phyloP scores from a whole-genome alignment of 2,329 filamentous ascomycete species.

The Alternaria viburni region DNA sequence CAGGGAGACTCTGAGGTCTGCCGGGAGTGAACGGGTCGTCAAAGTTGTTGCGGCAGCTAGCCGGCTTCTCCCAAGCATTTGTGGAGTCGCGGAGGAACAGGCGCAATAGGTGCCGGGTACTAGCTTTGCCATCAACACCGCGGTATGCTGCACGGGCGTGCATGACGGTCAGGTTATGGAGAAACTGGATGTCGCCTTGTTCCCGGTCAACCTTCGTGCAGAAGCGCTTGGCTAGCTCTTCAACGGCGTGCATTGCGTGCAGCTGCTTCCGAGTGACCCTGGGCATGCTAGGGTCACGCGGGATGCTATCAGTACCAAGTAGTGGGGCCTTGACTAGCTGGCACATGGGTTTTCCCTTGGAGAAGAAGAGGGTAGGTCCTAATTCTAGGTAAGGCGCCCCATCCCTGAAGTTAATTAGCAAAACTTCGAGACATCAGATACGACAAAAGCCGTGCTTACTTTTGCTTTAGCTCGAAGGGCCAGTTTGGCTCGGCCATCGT shows the following conservation, averaged over 20 bases:
- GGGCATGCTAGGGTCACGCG: conserved; percentile 40
- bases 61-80: conserved; percentile 44
- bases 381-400: conserved; percentile 39
- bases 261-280: conserved; percentile 34
- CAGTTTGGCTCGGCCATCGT: conserved; percentile 43
- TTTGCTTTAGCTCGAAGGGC: conserved; percentile 49
- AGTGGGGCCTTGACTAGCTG: conserved; percentile 48
- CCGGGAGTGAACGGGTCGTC: conserved; percentile 41
- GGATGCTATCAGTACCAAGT: conserved; percentile 42
- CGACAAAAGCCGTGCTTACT: conserved; percentile 28
- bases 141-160: conserved; percentile 45
- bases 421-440: neutral
- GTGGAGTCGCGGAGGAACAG: conserved; percentile 47
- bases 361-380: conserved; percentile 45
- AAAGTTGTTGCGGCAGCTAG: conserved; percentile 34
- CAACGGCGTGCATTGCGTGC: conserved; percentile 38
- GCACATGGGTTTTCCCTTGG: conserved; percentile 44
- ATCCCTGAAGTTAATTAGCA: conserved; percentile 24
- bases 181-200: conserved; percentile 46
- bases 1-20: conserved; percentile 40
- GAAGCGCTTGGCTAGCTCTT: conserved; percentile 37
- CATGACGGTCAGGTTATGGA: conserved; percentile 47
- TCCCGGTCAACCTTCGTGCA: conserved; percentile 41
- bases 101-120: conserved; percentile 44
- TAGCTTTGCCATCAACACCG: conserved; percentile 29